Conservation (phyloP, 1,284 basidiomycete genomes). For the Sphaerobolus stellatus region DNA sequence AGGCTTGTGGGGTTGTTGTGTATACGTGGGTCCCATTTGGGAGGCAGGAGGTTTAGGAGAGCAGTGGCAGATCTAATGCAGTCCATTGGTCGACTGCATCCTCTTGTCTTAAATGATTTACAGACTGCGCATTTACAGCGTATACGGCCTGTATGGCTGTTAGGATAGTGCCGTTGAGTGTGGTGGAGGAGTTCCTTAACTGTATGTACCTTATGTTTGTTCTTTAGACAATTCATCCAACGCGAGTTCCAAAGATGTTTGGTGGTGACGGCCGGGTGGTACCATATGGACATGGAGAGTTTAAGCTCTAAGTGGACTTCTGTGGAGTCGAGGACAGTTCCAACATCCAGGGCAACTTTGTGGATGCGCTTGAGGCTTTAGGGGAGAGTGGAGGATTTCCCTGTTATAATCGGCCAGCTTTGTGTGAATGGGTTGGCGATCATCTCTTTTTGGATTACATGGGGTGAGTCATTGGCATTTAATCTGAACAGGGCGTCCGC, state of each 20-base stretch:
- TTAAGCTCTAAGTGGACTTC: not conserved
- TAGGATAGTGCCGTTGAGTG: not conserved
- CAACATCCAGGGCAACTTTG: not conserved
- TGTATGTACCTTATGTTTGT: not conserved
- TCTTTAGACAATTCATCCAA: not conserved
- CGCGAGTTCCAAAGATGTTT: not conserved
- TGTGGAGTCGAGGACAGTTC: not conserved
- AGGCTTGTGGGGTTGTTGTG: no score
- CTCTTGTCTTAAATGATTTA: no score
- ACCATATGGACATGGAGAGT: not conserved
- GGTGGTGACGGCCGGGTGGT: not conserved
- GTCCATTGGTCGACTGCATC: no score
- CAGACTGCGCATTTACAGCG: not conserved
- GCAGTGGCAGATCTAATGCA: no score
- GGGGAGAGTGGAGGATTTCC: not conserved
- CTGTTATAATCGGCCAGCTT: not conserved
- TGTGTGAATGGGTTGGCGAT: conserved; percentile 6
- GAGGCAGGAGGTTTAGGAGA: no score
- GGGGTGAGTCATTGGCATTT: not conserved
- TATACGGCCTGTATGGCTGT: not conserved
- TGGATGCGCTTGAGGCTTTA: not conserved
- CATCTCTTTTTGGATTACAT: not conserved
- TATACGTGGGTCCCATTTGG: no score
- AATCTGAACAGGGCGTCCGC: conserved; percentile 14
- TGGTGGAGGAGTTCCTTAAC: not conserved